phyloP scores from a whole-genome alignment of 768 basidiomycete species.

The Epithele typhae region DNA sequence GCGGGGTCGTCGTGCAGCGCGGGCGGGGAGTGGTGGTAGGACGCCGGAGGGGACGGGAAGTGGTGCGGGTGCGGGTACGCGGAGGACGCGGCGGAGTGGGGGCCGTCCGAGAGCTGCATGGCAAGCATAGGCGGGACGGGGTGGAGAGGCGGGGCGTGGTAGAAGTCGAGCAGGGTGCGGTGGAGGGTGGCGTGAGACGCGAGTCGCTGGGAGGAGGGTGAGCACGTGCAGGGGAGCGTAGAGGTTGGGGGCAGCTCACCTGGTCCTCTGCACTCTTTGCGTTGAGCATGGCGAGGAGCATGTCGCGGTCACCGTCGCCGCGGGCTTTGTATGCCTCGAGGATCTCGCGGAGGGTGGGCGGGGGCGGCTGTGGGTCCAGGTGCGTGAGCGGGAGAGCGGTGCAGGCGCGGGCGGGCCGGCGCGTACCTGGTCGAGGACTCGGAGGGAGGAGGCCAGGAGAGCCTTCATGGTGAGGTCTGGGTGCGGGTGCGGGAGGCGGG shows the following conservation, averaged over 20 bases:
- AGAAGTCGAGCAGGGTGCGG: slow-evolving; percentile 65
- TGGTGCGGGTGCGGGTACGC: slow-evolving; percentile 16
- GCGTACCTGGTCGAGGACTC: slow-evolving; percentile 43
- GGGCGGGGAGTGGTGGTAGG: slow-evolving; percentile 28
- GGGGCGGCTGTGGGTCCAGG: slow-evolving; percentile 66
- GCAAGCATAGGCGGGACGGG: slow-evolving; percentile 14
- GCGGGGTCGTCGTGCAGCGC: slow-evolving; percentile 11
- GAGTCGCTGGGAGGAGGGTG: slow-evolving; percentile 46
- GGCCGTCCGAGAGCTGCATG: slow-evolving; percentile 12
- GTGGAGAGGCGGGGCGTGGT: slow-evolving; percentile 19
- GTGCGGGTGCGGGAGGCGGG: slow-evolving; percentile 5
- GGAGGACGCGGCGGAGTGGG: slow-evolving; percentile 10
- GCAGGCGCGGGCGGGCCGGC: no score
- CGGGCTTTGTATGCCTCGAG: slow-evolving; percentile 79
- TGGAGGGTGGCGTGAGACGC: slow-evolving; percentile 69
- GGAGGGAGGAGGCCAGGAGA: slow-evolving; percentile 42
- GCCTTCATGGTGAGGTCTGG: slow-evolving; percentile 21
- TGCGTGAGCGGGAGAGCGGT: no score
- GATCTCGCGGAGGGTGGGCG: slow-evolving; percentile 81
- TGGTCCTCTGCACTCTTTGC: slow-evolving; percentile 94
- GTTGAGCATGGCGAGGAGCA: slow-evolving; percentile 86
- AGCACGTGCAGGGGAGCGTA: slow-evolving; percentile 3
- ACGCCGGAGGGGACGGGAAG: slow-evolving; percentile 24
- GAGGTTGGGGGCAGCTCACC: slow-evolving; percentile 35
- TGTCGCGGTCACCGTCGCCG: slow-evolving; percentile 90